These are phyloP conservation scores for Tolypocladium tropicale DNA, from an alignment of 2,329 filamentous ascomycete species.

Conservation along the genomic window DNA sequence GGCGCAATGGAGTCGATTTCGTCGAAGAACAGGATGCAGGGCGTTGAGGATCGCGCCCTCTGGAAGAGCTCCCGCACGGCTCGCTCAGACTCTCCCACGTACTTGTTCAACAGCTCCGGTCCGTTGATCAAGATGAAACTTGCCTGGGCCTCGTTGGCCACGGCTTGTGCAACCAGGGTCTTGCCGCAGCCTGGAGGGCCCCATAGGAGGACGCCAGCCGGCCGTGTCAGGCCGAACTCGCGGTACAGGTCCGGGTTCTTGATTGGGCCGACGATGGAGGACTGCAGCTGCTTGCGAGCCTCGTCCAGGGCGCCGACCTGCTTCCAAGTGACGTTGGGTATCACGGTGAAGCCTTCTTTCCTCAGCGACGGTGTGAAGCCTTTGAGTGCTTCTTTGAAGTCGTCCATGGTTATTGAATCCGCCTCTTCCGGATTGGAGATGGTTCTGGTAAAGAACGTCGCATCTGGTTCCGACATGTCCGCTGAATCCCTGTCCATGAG, in stretches of 20 bases:
- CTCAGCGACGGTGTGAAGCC: conserved; percentile 53
- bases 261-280: conserved; percentile 86
- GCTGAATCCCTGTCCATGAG: conserved; percentile 1
- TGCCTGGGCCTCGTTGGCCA: conserved; percentile 88
- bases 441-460: neutral
- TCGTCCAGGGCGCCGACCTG: conserved; percentile 77
- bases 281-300: conserved; percentile 73
- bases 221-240: conserved; percentile 66
- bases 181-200: conserved; percentile 95
- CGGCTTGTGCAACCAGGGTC: conserved; percentile 89
- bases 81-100: conserved; percentile 90
- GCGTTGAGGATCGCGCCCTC: conserved; percentile 73
- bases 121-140: conserved; percentile 99
- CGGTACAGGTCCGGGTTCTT: conserved; percentile 68
- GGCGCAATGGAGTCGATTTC: conserved; percentile 91
- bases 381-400: conserved; percentile 68
- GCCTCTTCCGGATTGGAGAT: neutral
- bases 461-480: neutral
- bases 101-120: conserved; percentile 93
- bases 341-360: conserved; percentile 88
- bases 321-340: conserved; percentile 86
- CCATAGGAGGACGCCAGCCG: conserved; percentile 87
- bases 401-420: conserved; percentile 18
- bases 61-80: conserved; percentile 87
- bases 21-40: conserved; percentile 96